Conservation (phyloP, 192 early-diverging fungal species). For the Coemansia sp. region DNA sequence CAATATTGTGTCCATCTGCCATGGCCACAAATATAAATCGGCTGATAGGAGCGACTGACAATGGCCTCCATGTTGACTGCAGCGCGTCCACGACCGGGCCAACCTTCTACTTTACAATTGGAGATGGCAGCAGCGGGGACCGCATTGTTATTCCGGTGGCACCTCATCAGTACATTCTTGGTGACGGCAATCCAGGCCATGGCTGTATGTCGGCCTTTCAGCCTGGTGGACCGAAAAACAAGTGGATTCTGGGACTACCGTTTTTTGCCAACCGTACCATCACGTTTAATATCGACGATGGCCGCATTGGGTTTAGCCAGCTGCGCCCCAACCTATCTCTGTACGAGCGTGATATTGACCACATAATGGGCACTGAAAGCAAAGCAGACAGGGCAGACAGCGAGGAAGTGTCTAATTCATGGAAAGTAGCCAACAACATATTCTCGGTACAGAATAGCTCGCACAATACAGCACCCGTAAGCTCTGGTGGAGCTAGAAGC, state of each 20-base stretch:
- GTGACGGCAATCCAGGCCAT: constrained; percentile 32
- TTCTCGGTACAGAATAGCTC: not conserved
- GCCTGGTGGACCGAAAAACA: constrained; percentile 37
- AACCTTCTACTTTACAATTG: constrained; percentile 29
- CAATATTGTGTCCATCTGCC: constrained; percentile 31
- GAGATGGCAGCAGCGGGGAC: not conserved
- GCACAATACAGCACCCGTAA: not conserved
- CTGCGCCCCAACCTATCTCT: not conserved
- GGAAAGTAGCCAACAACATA: not conserved
- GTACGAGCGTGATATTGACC: constrained; percentile 3
- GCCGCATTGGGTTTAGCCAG: constrained; percentile 34
- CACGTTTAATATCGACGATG: constrained; percentile 42
- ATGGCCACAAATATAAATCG: constrained; percentile 45
- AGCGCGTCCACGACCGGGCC: constrained; percentile 31
- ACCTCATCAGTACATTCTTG: constrained; percentile 42
- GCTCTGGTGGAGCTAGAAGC: not conserved
- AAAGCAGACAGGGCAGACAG: not conserved
- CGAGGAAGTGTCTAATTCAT: not conserved
- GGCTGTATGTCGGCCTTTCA: constrained; percentile 54
- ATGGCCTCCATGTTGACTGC: constrained; percentile 45
- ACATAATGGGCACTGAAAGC: not conserved
- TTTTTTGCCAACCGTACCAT: constrained; percentile 45
- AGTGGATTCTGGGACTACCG: constrained; percentile 48
- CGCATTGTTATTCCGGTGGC: constrained; percentile 14
- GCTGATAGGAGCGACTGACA: constrained; percentile 37